Evolutionary conservation across 2,329 filamentous ascomycete genomes (phyloP), one percentile per base, ranked within the genome.

Genomic region (Neurospora sp.): DNA sequence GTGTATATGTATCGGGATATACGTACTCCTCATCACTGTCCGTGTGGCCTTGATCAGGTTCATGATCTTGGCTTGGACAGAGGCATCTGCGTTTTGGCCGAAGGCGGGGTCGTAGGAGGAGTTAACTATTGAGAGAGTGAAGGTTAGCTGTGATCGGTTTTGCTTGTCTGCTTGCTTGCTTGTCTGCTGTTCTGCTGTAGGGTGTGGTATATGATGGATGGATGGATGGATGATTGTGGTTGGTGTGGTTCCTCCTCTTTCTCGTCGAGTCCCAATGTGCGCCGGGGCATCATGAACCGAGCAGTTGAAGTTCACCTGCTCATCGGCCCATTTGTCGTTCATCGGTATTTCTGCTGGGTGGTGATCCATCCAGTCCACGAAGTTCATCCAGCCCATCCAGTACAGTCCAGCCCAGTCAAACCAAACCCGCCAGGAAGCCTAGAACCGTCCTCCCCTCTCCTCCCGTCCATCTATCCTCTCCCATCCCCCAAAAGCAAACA

Each of bases 11-110:
- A 28, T 28, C 28, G 28, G 28, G 28, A 28, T 28, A 28, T 28
- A 28, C 90, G 71, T 86, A 97, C 94, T 93, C 83, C 95, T 88
- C 93, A 97, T 97, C 69, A 98, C 84, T 70, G 93, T 97, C 80
- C 95, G 86, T 75, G 97, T 28, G 28, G 28, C 28, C 28, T 28
- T 28, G 28, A 98, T 96, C 77, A 98, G 82, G 79, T 97, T 93
- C 76, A 97, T 90, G 58, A 94, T 85, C 80, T 96, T 96, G 68
- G 90, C 90, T 81, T 96, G 95, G 76, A 97, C 86, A 80, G 92
- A 94, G 73, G 89, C 86, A 75, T 92, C 91, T 75, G 92, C 77
- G 77, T 85, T 82, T 74, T 89, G 83, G 76, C 93, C 93, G 79
- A 97, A 97, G 52, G 90, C 89, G 0, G 92, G 90, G 75, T 97